Conservation (phyloP, 176 grass and related monocot genomes). For the Triticum dicoccoides region DNA sequence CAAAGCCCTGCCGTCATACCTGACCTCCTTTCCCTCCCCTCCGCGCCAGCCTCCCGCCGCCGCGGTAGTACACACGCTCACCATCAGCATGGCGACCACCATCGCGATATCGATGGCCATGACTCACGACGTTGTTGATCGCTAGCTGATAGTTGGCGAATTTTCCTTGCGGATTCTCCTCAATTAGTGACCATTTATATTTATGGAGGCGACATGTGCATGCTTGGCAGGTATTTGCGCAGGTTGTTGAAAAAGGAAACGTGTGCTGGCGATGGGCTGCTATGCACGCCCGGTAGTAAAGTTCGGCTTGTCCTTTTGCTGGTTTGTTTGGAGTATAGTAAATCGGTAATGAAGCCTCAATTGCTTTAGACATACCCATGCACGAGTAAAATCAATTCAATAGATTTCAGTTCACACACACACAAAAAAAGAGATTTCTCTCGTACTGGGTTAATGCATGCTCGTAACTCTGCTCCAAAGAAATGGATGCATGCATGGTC, state of each 20-base stretch:
- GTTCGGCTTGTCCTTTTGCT: neutral
- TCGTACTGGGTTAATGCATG: neutral
- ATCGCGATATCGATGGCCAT: neutral
- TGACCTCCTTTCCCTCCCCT: slow-evolving; percentile 20
- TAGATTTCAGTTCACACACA: neutral
- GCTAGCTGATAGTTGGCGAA: neutral
- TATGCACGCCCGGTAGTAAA: neutral
- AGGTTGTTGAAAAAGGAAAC: neutral
- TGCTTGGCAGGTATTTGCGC: neutral
- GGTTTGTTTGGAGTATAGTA: neutral
- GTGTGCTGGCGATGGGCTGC: neutral
- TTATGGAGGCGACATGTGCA: neutral
- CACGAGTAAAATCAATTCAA: neutral
- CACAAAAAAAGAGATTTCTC: neutral
- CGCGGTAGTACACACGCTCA: neutral
- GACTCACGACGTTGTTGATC: neutral
- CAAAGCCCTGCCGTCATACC: slow-evolving; percentile 49
- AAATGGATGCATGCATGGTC: too few species aligned
- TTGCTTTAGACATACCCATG: neutral
- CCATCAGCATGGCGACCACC: neutral
- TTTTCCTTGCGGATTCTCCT: neutral
- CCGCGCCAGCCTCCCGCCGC: neutral
- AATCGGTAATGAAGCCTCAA: neutral
- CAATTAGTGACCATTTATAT: neutral
- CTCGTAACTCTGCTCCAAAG: neutral